Evolutionary conservation across 306 rosid species (phyloP).

Genomic region (Cicer judaicum): DNA sequence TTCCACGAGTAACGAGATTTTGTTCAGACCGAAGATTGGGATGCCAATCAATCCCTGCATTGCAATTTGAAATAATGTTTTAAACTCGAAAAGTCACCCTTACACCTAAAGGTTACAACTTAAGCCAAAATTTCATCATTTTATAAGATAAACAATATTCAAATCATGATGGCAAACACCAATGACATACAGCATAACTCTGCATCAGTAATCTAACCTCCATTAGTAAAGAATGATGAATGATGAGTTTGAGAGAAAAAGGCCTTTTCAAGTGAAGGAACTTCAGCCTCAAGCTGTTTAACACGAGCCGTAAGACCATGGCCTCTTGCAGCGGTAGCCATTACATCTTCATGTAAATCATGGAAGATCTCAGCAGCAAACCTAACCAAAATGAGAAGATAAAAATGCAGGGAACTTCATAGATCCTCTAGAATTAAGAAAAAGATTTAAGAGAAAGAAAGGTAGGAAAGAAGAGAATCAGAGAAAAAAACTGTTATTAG

Average conservation of each 20-base stretch:
- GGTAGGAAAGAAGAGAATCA: background rate
- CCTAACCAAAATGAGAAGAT: conserved; percentile 57
- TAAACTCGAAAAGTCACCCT: conserved; percentile 33
- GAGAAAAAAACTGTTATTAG: background rate
- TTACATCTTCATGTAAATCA: conserved; percentile 95
- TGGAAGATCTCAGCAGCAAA: conserved; percentile 98
- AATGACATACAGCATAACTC: conserved; percentile 38
- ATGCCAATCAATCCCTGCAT: conserved; percentile 92
- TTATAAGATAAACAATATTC: conserved; percentile 28
- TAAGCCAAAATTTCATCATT: conserved; percentile 31
- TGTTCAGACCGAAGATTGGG: conserved; percentile 76
- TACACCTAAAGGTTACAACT: conserved; percentile 32
- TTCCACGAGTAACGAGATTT: conserved; percentile 72
- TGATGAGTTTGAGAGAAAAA: conserved; percentile 83
- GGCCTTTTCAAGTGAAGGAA: conserved; percentile 95
- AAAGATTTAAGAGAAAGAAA: background rate
- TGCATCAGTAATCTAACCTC: conserved; percentile 64
- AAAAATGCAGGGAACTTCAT: conserved; percentile 42
- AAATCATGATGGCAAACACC: conserved; percentile 37
- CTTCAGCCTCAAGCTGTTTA: conserved; percentile 95
- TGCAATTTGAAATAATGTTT: conserved; percentile 37
- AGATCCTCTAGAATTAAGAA: background rate
- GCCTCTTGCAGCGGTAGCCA: conserved; percentile 90
- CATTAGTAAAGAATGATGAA: conserved; percentile 68
- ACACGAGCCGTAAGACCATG: conserved; percentile 90